These are phyloP conservation scores for Xylaria sp. DNA, from an alignment of 2,329 filamentous ascomycete genomes.

Conservation along the genomic window DNA sequence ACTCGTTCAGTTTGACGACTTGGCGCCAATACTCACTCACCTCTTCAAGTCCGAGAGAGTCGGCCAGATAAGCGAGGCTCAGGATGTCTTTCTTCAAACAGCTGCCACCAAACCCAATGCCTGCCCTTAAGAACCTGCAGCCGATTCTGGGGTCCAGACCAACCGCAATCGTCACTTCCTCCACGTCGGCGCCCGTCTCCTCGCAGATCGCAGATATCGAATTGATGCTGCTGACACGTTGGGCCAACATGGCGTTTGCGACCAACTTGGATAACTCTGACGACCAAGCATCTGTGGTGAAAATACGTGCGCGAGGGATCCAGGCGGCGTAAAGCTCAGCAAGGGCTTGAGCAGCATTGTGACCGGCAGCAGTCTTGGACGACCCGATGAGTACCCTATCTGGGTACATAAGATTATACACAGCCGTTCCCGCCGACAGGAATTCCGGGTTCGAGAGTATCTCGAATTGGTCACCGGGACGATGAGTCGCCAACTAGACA, in stretches of 20 bases:
- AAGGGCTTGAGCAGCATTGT: conserved; percentile 57
- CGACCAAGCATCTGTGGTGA: conserved; percentile 70
- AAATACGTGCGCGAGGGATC: conserved; percentile 61
- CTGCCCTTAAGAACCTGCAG: conserved; percentile 65
- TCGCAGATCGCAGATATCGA: conserved; percentile 77
- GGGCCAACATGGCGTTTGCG: conserved; percentile 74
- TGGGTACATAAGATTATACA: conserved; percentile 63
- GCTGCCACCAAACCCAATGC: conserved; percentile 72
- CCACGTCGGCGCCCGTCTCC: conserved; percentile 67
- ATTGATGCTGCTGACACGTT: conserved; percentile 77
- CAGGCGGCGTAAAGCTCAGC: conserved; percentile 64
- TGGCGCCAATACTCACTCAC: conserved; percentile 71
- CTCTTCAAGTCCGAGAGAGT: conserved; percentile 62
- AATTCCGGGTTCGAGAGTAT: conserved; percentile 80
- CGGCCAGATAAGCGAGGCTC: conserved; percentile 67
- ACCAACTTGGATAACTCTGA: conserved; percentile 75
- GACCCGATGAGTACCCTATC: conserved; percentile 73
- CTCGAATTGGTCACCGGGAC: conserved; percentile 62
- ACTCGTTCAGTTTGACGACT: conserved; percentile 72
- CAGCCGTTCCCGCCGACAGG: conserved; percentile 69
- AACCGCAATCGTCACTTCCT: conserved; percentile 62
- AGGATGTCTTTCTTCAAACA: conserved; percentile 80
- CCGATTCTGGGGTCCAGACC: conserved; percentile 70
- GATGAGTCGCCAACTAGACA: conserved; percentile 49
- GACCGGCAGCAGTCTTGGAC: conserved; percentile 53